Evolutionary conservation across 2,329 filamentous ascomycete species (phyloP), one percentile per base, ranked within the genome.

Genomic region (Arthrinium phaeospermum): DNA sequence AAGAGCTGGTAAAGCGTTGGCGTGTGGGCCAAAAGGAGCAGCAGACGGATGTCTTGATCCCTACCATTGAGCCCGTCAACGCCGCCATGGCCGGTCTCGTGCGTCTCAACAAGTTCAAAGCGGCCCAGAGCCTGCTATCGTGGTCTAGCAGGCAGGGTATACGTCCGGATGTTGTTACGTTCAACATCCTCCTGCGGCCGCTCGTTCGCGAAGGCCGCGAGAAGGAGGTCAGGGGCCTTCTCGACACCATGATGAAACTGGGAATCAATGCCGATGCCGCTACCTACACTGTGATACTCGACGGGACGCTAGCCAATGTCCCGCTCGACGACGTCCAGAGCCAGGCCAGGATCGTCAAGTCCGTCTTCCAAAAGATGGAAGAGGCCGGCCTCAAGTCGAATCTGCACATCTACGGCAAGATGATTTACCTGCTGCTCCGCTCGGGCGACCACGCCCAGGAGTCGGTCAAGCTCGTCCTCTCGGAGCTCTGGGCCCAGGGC

Each of bases 281-380:
- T 7, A 96, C 94, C 0, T 94, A 93, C 80, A 93, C 91, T 30
- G 90, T 94, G 74, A 86, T 96, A 72, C 84, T 96, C 10, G 90
- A 92, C 57, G 88, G 87, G 77, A 81, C 89, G 73, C 82, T 89
- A 77, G 78, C 83, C 74, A 76, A 80, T 53, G 81, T 89, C 57
- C 77, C 82, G 49, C 41, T 78, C 85, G 71, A 71, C 34, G 74
- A 77, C 61, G 34, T 72, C 10, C 79, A 83, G 5, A 85, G 90
- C 72, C 90, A 91, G 78, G 81, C 85, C 41, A 77, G 81, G 3
- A 83, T 86, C 34, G 85, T 93, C 13, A 77, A 85, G 24, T 78
- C 80, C 24, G 70, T 72, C 27, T 72, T 74, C 57, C 37, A 51
- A 0, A 80, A 89, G 27, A 90, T 95, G 80, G 85, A 90, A 72